phyloP scores from a whole-genome alignment of 2,329 filamentous ascomycete genomes.

The Clonostachys sp. region DNA sequence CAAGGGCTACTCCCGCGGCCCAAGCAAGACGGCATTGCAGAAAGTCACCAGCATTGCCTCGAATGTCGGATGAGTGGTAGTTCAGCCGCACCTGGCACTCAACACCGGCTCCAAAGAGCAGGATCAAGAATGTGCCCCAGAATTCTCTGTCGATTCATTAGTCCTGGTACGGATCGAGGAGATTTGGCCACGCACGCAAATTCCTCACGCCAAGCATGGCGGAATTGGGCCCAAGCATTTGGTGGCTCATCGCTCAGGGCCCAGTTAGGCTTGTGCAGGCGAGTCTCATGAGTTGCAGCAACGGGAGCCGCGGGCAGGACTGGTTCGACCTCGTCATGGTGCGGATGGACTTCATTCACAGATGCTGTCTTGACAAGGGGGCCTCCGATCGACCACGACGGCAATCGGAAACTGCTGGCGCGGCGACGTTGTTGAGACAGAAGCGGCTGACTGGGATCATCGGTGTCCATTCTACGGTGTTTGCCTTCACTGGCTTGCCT shows the following conservation, averaged over 20 bases:
- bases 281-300: not conserved
- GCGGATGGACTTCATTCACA: not conserved
- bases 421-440: no score
- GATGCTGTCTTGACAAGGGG: not conserved
- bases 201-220: not conserved
- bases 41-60: not conserved
- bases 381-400: no score
- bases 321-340: not conserved
- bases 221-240: not conserved
- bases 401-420: no score
- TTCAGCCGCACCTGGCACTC: constrained; percentile 1
- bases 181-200: not conserved
- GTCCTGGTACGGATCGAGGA: not conserved
- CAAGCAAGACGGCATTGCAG: not conserved
- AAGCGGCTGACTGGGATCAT: no score
- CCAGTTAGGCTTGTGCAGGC: constrained; percentile 1
- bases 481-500: no score
- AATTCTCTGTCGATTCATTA: not conserved
- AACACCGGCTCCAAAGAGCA: not conserved
- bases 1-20: not conserved
- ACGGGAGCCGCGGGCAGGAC: not conserved
- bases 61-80: constrained; percentile 1
- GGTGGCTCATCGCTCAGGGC: not conserved
- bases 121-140: constrained; percentile 1
- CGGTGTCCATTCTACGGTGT: no score